Percentiles rank a stretch among this genome's conserved stretches.
Evolutionary conservation across 495 filamentous ascomycete species (phyloP).

Genomic region (Penicillium canescens): DNA sequence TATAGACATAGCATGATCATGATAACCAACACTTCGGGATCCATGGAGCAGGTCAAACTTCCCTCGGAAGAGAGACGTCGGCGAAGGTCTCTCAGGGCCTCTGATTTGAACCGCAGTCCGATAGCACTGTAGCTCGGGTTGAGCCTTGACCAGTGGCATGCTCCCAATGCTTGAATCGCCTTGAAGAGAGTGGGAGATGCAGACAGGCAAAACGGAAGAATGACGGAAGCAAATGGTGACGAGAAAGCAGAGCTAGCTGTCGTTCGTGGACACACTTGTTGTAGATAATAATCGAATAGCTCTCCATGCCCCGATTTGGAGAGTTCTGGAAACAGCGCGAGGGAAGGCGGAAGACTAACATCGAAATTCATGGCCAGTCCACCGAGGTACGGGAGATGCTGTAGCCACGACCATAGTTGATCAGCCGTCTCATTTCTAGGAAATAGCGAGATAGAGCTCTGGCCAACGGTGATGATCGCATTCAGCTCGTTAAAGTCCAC

Average conservation of each 20-base stretch:
- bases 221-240: constrained; percentile 44
- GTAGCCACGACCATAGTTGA: constrained; percentile 5
- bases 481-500: constrained; percentile 29
- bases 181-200: constrained; percentile 40
- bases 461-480: constrained; percentile 17
- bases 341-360: constrained; percentile 9
- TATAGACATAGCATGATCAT: constrained; percentile 51
- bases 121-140: constrained; percentile 30
- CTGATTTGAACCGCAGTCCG: constrained; percentile 39
- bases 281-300: constrained; percentile 46
- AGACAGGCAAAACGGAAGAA: constrained; percentile 39
- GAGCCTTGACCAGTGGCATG: constrained; percentile 37
- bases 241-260: constrained; percentile 34
- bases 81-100: constrained; percentile 40
- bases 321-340: constrained; percentile 33
- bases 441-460: not conserved
- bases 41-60: constrained; percentile 19
- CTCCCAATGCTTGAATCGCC: constrained; percentile 41
- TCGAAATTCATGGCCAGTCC: not conserved
- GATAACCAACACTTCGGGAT: constrained; percentile 41
- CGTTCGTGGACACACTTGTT: constrained; percentile 44
- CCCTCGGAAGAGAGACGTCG: constrained; percentile 30
- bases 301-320: constrained; percentile 26
- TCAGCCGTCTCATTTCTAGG: not conserved
- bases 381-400: not conserved